Evolutionary conservation across 768 basidiomycete species (phyloP).

Genomic region (Pluteus cervinus): DNA sequence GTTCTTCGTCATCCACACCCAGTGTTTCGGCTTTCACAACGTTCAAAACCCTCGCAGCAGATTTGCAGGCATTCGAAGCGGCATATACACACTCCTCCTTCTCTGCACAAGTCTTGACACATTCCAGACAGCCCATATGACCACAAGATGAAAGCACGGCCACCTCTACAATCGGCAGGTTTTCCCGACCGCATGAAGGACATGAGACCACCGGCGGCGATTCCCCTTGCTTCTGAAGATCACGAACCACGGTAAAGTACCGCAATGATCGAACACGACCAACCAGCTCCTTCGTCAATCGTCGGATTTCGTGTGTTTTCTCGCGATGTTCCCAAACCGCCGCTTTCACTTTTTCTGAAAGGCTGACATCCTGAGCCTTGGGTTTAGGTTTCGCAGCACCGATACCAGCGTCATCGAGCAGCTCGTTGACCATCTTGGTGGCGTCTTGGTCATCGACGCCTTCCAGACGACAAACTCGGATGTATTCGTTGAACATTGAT

Average conservation of each 20-base stretch:
- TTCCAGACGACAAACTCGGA: constrained; percentile 60
- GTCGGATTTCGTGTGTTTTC: constrained; percentile 79
- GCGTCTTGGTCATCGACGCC: constrained; percentile 80
- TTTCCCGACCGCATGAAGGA: constrained; percentile 50
- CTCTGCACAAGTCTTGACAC: constrained; percentile 68
- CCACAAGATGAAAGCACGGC: constrained; percentile 91
- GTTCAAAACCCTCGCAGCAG: constrained; percentile 75
- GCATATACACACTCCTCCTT: constrained; percentile 79
- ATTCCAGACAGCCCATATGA: constrained; percentile 76
- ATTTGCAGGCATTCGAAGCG: constrained; percentile 62
- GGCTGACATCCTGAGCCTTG: constrained; percentile 49
- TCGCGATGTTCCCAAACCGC: constrained; percentile 79
- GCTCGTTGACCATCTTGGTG: constrained; percentile 46
- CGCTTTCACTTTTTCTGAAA: constrained; percentile 54
- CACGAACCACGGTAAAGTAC: constrained; percentile 88
- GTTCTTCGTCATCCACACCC: constrained; percentile 72
- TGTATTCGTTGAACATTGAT: constrained; percentile 75
- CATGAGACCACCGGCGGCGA: constrained; percentile 55
- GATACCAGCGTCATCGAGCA: constrained; percentile 59
- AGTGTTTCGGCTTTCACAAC: constrained; percentile 76
- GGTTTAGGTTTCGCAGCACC: constrained; percentile 38
- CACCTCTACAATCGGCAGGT: constrained; percentile 58
- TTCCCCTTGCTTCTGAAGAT: constrained; percentile 73
- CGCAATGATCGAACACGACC: constrained; percentile 87
- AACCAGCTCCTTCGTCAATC: constrained; percentile 81